phyloP scores from a whole-genome alignment of 2,329 filamentous ascomycete genomes.

The Ophiocordyceps unilateralis region DNA sequence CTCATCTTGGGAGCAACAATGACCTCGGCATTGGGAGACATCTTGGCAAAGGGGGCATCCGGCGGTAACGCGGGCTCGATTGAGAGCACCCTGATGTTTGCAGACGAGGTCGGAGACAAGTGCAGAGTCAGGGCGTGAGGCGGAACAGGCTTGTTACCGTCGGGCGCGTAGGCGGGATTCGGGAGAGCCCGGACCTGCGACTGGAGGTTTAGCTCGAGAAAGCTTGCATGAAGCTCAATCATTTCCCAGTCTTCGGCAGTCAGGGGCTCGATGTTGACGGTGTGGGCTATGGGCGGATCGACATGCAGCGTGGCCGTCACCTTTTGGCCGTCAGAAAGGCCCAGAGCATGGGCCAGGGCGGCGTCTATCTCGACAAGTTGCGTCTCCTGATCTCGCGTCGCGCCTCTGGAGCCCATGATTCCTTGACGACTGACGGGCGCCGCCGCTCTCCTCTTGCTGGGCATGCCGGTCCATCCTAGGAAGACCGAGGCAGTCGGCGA shows the following conservation, averaged over 20 bases:
- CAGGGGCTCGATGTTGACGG: slow-evolving; percentile 89
- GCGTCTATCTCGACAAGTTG: slow-evolving; percentile 74
- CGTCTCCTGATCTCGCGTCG: slow-evolving; percentile 57
- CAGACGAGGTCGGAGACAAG: slow-evolving; percentile 86
- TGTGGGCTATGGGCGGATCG: slow-evolving; percentile 81
- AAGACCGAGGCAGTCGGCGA: slow-evolving; percentile 42
- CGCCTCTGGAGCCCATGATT: slow-evolving; percentile 39
- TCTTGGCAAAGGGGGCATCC: slow-evolving; percentile 69
- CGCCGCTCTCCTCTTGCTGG: slow-evolving; percentile 67
- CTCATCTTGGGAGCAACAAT: slow-evolving; percentile 91
- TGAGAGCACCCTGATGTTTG: slow-evolving; percentile 73
- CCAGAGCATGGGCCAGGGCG: slow-evolving; percentile 61
- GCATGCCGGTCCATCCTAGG: slow-evolving; percentile 95
- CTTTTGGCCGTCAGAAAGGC: slow-evolving; percentile 67
- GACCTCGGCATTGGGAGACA: slow-evolving; percentile 86
- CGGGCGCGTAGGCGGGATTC: slow-evolving; percentile 52
- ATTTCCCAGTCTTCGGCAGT: slow-evolving; percentile 98
- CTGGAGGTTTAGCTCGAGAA: slow-evolving; percentile 83
- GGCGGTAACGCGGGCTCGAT: slow-evolving; percentile 57
- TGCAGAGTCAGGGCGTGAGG: slow-evolving; percentile 79
- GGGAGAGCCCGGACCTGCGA: slow-evolving; percentile 86
- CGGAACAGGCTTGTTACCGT: slow-evolving; percentile 30
- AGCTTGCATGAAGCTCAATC: slow-evolving; percentile 91
- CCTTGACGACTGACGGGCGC: slow-evolving; percentile 61
- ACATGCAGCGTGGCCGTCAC: slow-evolving; percentile 58